Base-by-base conservation (phyloP, 2,329 filamentous ascomycete species). In the Monosporascus ibericus region DNA sequence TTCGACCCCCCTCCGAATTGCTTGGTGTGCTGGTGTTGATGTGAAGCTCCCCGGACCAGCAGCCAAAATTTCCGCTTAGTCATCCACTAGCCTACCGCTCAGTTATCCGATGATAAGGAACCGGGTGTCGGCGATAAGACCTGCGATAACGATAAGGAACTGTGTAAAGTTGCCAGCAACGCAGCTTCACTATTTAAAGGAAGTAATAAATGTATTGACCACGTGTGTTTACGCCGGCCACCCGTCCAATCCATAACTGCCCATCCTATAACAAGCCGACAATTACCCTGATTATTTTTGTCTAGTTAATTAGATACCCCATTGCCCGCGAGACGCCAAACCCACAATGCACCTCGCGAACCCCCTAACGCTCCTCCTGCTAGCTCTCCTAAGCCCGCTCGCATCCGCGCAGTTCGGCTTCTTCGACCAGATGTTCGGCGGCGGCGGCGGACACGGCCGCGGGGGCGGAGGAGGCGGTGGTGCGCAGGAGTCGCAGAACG, bases 381-480 rank as follows among this genome's bases (percentile, higher is more conserved):
- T 90, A 17, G 73, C 88, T 48, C 69, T 90, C 27, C 66, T 89
- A 54, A 72, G 81, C 56, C 71, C 82, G 34, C 63, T 74, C 17
- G 84, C 78, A 4, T 75, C 80, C 52, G 90, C 90, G 11, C 92
- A 97, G 72, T 97, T 97, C 70, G 87, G 90, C 67, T 96, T 99
- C 81, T 99, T 97, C 73, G 92, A 96, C 69, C 90, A 97, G 64
- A 96, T 97, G 90, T 97, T 99, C 70, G 80, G 84, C 62, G 82
- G 82, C 60, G 77, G 78, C 54, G 72, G 73, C 56, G 69, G 27
- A 9, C 8, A 11, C 27, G 27, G 30, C 9, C 11, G 8, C 30
- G 30, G 68, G 46, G 68, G 66, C 46, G 65, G 68, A 11, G 54
- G 59, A 63, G 47, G 63, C 27, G 22, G 47, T 3, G 48, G 66